Evolutionary conservation across 345 rosid species (phyloP).

Genomic region (Aethionema arabicum): DNA sequence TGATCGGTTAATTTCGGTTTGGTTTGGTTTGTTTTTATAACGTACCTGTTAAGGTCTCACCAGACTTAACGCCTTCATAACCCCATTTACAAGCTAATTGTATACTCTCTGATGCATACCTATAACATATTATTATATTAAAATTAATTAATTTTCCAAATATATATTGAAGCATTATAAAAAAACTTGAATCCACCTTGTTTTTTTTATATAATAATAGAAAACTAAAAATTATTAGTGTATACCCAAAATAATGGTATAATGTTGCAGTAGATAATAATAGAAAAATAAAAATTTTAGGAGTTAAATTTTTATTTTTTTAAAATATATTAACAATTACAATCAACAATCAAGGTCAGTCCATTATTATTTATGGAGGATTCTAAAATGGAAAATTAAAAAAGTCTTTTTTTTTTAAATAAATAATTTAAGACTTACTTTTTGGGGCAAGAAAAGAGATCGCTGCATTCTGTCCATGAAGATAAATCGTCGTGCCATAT

Average conservation of each 20-base stretch:
- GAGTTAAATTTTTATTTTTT: too few relatives aligned
- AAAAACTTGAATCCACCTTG: too few relatives aligned
- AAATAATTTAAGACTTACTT: constrained; percentile 45
- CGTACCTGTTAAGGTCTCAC: constrained; percentile 70
- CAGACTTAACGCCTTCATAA: constrained; percentile 66
- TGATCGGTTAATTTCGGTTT: background rate
- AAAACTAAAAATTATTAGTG: too few relatives aligned
- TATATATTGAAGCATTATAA: background rate
- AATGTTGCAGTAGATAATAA: too few relatives aligned
- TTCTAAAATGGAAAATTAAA: too few relatives aligned
- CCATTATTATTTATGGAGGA: too few relatives aligned
- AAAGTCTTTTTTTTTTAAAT: background rate
- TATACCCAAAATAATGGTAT: too few relatives aligned
- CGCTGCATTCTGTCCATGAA: constrained; percentile 73
- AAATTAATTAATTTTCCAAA: background rate
- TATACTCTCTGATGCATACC: constrained; percentile 86
- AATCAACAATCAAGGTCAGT: too few relatives aligned
- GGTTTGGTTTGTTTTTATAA: background rate
- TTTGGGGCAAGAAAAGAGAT: constrained; percentile 63
- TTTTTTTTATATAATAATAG: too few relatives aligned
- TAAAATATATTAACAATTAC: too few relatives aligned
- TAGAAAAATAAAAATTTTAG: too few relatives aligned
- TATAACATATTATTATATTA: constrained; percentile 4
- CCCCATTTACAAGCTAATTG: constrained; percentile 90
- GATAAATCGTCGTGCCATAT: constrained; percentile 72